These are phyloP conservation scores for Calonectria fujianensis DNA, from an alignment of 2,329 filamentous ascomycete genomes.

Conservation along the genomic window DNA sequence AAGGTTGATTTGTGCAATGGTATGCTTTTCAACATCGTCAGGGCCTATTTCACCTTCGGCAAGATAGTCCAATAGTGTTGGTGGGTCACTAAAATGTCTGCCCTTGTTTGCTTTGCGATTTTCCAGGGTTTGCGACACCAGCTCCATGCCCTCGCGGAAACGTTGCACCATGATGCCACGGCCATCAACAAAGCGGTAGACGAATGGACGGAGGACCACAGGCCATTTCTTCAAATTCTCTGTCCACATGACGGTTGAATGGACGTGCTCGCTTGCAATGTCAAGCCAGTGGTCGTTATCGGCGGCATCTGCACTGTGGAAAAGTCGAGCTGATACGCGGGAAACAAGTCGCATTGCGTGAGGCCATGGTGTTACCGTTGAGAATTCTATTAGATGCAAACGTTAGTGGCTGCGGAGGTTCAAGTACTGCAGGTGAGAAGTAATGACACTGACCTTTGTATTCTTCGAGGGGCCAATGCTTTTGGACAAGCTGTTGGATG, in stretches of 20 bases:
- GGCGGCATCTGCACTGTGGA: conserved; percentile 33
- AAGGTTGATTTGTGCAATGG: conserved; percentile 35
- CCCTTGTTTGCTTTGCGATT: conserved; percentile 21
- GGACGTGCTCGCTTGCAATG: conserved; percentile 35
- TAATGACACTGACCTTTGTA: conserved; percentile 5
- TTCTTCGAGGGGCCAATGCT: conserved; percentile 28
- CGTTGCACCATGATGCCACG: conserved; percentile 28
- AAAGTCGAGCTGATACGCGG: conserved; percentile 29
- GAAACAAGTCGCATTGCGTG: conserved; percentile 30
- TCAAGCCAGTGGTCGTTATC: conserved; percentile 35
- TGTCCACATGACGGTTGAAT: conserved; percentile 33
- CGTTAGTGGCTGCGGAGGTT: background rate
- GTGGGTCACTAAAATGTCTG: conserved; percentile 29
- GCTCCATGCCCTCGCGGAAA: conserved; percentile 27
- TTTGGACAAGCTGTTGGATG: conserved; percentile 26
- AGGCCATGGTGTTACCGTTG: conserved; percentile 8
- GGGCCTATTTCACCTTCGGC: conserved; percentile 12
- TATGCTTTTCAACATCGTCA: conserved; percentile 32
- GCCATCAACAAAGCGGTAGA: conserved; percentile 35
- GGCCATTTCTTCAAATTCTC: conserved; percentile 35
- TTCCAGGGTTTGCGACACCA: conserved; percentile 25
- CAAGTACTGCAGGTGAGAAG: background rate
- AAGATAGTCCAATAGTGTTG: conserved; percentile 31
- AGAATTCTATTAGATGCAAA: background rate
- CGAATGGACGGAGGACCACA: conserved; percentile 20